Evolutionary conservation across 495 filamentous ascomycete genomes (phyloP), one percentile per base, ranked within the genome.

Genomic region (Trypethelium eluteriae): DNA sequence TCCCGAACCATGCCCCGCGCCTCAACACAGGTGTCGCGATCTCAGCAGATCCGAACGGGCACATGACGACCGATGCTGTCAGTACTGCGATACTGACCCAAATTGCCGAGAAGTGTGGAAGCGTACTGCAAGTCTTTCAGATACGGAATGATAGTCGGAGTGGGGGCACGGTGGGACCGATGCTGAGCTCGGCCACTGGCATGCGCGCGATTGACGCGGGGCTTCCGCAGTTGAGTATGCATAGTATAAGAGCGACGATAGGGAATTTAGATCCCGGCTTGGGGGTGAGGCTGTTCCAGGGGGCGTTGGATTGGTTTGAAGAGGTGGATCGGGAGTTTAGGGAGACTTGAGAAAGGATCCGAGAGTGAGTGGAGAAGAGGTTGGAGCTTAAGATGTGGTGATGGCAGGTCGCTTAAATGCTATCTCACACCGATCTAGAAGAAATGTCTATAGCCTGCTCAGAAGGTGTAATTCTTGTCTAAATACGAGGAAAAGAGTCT

Each of bases 111-210:
- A 86, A 88, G 53, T 82, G 81, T 64, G 89, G 81, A 39, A 82
- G 83, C 39, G 85, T 82, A 39, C 77, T 96, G 69, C 94, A 98
- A 78, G 79, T 93, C 12, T 97, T 97, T 81, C 92, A 96, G 80
- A 96, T 97, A 73, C 81, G 94, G 44, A 98, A 98, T 71, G 94
- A 97, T 75, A 85, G 80, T 7, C 81, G 94, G 39, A 88, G 84
- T 70, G 94, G 94, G 39, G 94, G 94, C 2, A 98, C 94, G 1
- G 92, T 97, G n/a, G 94, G 94, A 0, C 94, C 94, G 1, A 93
- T 95, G 88, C 81, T 96, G 50, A 90, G 86, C 68, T 80, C 84
- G 14, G 85, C 81, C 11, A 92, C 92, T 77, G 94, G 94, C 38
- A 85, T 95, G 74, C 80, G 92, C 57, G 87, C 92, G 1, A 87